Base-by-base conservation (phyloP, 768 basidiomycete species). In the Austroboletus eburneus region DNA sequence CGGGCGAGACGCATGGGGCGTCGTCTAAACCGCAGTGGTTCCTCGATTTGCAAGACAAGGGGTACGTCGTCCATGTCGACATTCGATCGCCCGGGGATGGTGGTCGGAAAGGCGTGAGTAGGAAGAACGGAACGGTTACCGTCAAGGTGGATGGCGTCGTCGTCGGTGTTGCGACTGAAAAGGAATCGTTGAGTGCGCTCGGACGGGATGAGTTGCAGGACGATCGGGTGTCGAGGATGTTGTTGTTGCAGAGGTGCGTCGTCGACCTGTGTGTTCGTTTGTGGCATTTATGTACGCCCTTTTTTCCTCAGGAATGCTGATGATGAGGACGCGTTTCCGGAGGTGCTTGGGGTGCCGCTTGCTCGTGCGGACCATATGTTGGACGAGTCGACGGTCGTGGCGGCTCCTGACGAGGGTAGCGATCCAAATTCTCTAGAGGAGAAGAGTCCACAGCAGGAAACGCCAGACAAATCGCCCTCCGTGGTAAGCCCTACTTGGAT, bases 151-250 rank as follows among this genome's bases (percentile, higher is more conserved):
- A 72, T 25, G 78, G 73, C 2, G 57, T 54, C 5, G 50, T 46
- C 12, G 63, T 77, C 27, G 59, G 42, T 5, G 78, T 91, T 41
- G 66, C 81, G 6, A 77, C 74, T 39, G 88, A 91, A 72, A 89
- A 89, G 72, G 88, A 87, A 65, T 79, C 79, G 16, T 62, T 89
- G 64, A 83, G 81, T 50, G 75, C 65, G 21, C 69, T 89, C 37
- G 87, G 87, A 21, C 72, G 87, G 40, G 86, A 89, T 43, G 87
- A 89, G 64, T 66, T 91, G 56, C 74, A 87, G 58, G 84, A 90
- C 56, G 81, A 85, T 57, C 73, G 80, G 57, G 73, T 81, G 45
- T 70, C 72, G 43, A 81, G 77, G 68, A 80, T 85, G 80, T 66
- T 76, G 24, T 68, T 86, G 20, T 74, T 90, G 45, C 79, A 81